Evolutionary conservation across 345 rosid species (phyloP).

Genomic region (Litchi chinensis): DNA sequence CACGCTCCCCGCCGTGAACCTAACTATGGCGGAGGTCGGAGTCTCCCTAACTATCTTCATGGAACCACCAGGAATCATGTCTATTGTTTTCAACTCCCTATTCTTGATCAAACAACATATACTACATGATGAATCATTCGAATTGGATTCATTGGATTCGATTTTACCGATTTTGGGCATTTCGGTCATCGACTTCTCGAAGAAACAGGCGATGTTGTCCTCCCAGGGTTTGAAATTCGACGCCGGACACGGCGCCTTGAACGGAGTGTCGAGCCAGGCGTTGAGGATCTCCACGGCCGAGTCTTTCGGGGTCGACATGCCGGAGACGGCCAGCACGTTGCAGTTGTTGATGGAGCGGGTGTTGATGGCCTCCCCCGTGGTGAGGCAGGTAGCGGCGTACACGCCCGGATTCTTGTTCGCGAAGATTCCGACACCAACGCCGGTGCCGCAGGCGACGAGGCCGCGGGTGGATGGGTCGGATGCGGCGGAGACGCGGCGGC

Average conservation of each 20-base stretch:
- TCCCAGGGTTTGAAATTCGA: constrained; percentile 61
- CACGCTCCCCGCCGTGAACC: constrained; percentile 75
- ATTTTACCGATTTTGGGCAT: constrained; percentile 53
- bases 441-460: constrained; percentile 79
- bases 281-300: constrained; percentile 64
- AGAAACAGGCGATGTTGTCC: constrained; percentile 49
- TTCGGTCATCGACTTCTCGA: constrained; percentile 54
- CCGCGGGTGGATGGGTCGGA: constrained; percentile 49
- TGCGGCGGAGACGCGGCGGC: constrained; percentile 71
- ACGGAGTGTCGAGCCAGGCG: constrained; percentile 70
- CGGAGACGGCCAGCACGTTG: constrained; percentile 85
- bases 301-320: constrained; percentile 53
- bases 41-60: constrained; percentile 91
- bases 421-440: constrained; percentile 78
- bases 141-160: constrained; percentile 5
- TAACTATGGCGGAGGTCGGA: constrained; percentile 82
- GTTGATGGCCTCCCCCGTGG: constrained; percentile 65
- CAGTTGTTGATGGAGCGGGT: constrained; percentile 77
- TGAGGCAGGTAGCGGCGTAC: constrained; percentile 75
- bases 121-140: constrained; percentile 45
- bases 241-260: constrained; percentile 84
- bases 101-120: constrained; percentile 67
- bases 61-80: constrained; percentile 79
- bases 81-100: constrained; percentile 57
- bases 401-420: constrained; percentile 92